These are phyloP conservation scores for Chaetomium fimeti DNA, from an alignment of 495 filamentous ascomycete genomes.

Conservation along the genomic window DNA sequence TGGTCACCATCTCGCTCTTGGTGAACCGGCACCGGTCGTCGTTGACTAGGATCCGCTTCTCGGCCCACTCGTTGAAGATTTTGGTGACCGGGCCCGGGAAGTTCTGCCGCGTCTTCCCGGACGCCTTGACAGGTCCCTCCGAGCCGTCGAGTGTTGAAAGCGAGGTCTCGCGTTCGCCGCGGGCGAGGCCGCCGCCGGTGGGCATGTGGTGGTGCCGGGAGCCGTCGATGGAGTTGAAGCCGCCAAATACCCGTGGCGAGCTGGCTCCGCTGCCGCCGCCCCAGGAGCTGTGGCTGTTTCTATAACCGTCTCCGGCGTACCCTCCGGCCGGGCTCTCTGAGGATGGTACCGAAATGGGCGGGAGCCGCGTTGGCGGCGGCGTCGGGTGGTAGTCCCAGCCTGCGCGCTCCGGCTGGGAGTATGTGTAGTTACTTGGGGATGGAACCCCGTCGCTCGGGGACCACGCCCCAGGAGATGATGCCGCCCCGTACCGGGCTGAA, in stretches of 20 bases:
- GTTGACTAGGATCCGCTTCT: neutral
- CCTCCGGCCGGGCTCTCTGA: too few relatives aligned
- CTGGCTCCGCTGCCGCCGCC: too few relatives aligned
- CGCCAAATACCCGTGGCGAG: too few relatives aligned
- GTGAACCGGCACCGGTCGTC: neutral
- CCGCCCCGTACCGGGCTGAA: neutral
- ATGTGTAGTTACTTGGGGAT: neutral
- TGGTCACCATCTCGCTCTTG: neutral
- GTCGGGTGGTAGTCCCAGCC: neutral
- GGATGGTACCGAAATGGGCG: too few relatives aligned
- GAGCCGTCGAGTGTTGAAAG: neutral
- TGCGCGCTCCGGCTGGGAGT: neutral
- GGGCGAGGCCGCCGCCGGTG: too few relatives aligned
- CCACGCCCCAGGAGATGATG: neutral
- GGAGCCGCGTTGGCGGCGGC: neutral
- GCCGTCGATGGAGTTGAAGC: too few relatives aligned
- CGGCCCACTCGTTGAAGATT: neutral
- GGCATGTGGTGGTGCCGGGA: too few relatives aligned
- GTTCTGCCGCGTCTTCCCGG: neutral
- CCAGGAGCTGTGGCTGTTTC: too few relatives aligned
- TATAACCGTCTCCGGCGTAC: too few relatives aligned
- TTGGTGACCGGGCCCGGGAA: neutral
- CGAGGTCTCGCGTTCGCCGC: neutral
- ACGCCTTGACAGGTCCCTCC: neutral
- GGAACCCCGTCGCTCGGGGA: neutral